Base-by-base conservation (phyloP, 2,329 filamentous ascomycete genomes). In the Elsinoe ampelina region DNA sequence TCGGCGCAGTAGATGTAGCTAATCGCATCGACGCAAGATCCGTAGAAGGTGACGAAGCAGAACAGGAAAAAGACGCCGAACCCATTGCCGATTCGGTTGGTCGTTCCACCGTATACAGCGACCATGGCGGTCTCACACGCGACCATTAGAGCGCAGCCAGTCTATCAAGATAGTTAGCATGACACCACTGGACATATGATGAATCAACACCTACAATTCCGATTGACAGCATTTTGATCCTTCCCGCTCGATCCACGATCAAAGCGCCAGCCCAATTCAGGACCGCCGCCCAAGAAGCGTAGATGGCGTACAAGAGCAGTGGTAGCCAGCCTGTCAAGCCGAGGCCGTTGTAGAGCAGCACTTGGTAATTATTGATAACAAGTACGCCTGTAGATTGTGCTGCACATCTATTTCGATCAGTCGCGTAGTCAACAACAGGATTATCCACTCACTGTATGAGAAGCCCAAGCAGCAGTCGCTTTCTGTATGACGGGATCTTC, bases 1-100 rank as follows among this genome's bases (percentile, higher is more conserved):
- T 76, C 73, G 2, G 69, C 68, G 30, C 74, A 68, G 55, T 75
- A 75, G 19, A 75, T 66, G 58, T 75, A 77, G 64, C 75, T 74
- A 13, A 71, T 75, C 1, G 75, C 75, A 58, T 77, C 75, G 39
- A 75, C 69, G 61, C 68, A 75, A 34, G 70, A 74, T 47, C 67
- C 68, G 67, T 71, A 75, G 61, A 67, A 73, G 54, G 70, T 59
- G 42, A 71, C 69, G 55, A 68, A 71, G 57, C 73, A 65, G 61
- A 71, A 73, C 42, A 72, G 65, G 61, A 73, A 73, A 58, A 73
- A 72, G 0, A 74, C 66, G 2, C 68, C 70, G 1, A 68, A 71
- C 20, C 65, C 65, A 19, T 70, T 65, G 5, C 69, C 72, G 2
- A 67, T 62, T 3, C 56, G 61, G 55, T 73, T 72, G 34, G 58